Conservation (phyloP, 208 protist species). For the Acanthamoeba sp. region DNA sequence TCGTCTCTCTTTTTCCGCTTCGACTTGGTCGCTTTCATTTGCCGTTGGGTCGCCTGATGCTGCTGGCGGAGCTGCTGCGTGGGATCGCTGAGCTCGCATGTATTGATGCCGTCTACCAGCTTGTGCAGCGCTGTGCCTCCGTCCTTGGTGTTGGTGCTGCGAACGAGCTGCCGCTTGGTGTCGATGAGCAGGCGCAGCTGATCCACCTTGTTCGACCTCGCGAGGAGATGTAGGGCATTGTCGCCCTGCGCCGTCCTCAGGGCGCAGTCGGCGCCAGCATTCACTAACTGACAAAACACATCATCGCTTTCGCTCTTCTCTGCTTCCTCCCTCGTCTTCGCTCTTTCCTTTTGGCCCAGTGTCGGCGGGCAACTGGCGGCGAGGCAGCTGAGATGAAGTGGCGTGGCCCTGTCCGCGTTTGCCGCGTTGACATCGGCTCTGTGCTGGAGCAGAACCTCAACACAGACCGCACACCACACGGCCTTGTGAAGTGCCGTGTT, state of each 20-base stretch:
- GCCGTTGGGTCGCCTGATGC: neutral
- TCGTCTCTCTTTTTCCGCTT: neutral
- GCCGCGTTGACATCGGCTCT: neutral
- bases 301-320: neutral
- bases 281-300: neutral
- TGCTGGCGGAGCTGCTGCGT: neutral
- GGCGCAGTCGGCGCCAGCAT: neutral
- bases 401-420: slow-evolving; percentile 5
- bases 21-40: neutral
- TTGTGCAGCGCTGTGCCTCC: slow-evolving; percentile 39
- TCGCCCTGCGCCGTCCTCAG: neutral
- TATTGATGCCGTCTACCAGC: neutral
- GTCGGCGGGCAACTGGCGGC: neutral
- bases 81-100: neutral
- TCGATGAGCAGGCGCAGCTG: slow-evolving; percentile 28
- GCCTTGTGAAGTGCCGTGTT: slow-evolving; percentile 51
- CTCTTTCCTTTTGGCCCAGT: neutral
- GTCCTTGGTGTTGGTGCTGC: neutral
- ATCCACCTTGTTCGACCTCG: neutral
- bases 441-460: slow-evolving; percentile 10
- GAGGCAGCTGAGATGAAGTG: slow-evolving; percentile 36
- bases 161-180: too few species aligned
- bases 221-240: slow-evolving; percentile 8
- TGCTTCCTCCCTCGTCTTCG: neutral
- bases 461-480: neutral